phyloP scores from a whole-genome alignment of 1,284 basidiomycete species.

The Trichosporon coremiiforme region DNA sequence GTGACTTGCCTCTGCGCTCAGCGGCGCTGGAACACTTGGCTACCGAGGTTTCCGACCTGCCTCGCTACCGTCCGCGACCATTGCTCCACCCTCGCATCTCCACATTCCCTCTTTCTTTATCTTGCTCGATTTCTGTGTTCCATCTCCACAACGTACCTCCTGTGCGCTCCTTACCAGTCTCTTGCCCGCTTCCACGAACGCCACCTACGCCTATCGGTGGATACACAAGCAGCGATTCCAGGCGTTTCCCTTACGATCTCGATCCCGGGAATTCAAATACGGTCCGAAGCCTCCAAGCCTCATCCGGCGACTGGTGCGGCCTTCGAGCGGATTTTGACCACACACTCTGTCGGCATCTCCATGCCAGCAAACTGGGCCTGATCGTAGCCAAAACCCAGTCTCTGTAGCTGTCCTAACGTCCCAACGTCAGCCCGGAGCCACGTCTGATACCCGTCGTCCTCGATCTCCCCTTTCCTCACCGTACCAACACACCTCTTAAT shows the following conservation, averaged over 20 bases:
- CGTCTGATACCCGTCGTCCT: background rate
- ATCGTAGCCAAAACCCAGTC: constrained; percentile 4
- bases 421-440: background rate
- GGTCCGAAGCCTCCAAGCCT: constrained; percentile 7
- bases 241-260: constrained; percentile 9
- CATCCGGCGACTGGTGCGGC: background rate
- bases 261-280: constrained; percentile 12
- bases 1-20: background rate
- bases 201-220: background rate
- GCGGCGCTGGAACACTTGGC: background rate
- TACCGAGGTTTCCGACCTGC: background rate
- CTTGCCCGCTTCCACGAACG: background rate
- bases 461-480: background rate
- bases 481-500: constrained; percentile 2
- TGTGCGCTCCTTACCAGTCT: background rate
- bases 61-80: background rate
- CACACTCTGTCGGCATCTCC: background rate
- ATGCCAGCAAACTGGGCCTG: constrained; percentile 4
- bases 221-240: background rate
- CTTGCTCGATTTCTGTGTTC: background rate
- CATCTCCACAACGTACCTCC: background rate
- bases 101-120: constrained; percentile 1
- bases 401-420: background rate
- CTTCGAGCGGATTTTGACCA: constrained; percentile 8
- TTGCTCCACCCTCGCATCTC: constrained; percentile 2